Conservation (phyloP, 2,329 filamentous ascomycete genomes). For the Chalaropsis ovoidea region DNA sequence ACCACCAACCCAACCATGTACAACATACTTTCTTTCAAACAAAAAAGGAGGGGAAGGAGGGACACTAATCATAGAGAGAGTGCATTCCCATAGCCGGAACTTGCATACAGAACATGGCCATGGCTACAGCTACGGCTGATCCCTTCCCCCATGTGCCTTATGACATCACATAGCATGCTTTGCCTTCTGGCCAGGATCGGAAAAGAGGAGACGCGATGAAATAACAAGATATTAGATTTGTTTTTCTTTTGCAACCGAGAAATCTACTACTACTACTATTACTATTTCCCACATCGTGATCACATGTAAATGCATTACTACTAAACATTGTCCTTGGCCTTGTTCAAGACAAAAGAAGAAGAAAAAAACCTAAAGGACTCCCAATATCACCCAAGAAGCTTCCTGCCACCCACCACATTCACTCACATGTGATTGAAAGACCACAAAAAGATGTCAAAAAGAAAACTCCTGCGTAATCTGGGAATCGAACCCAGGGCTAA, state of each 20-base stretch:
- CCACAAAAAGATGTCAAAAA: slow-evolving; percentile 1
- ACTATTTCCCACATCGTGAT: neutral
- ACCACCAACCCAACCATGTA: slow-evolving; percentile 11
- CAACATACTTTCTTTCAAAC: neutral
- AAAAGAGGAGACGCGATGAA: neutral
- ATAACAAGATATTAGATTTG: slow-evolving; percentile 17
- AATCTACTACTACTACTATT: too few relatives aligned
- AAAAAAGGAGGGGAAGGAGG: slow-evolving; percentile 1
- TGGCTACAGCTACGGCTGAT: neutral
- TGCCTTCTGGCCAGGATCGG: neutral
- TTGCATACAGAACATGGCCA: neutral
- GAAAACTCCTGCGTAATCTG: slow-evolving; percentile 18
- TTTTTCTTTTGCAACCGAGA: neutral
- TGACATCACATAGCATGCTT: slow-evolving; percentile 1
- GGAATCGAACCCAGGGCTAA: slow-evolving; percentile 24
- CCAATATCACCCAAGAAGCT: too few relatives aligned
- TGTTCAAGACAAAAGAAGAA: too few relatives aligned
- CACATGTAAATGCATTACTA: neutral
- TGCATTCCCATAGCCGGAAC: neutral
- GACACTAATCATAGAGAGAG: neutral
- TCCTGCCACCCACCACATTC: too few relatives aligned
- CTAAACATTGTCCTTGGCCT: too few relatives aligned
- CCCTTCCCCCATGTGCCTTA: slow-evolving; percentile 1
- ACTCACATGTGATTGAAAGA: neutral
- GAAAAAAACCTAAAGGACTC: too few relatives aligned